Evolutionary conservation across 108 stramenopile species (phyloP).

Genomic region (Schizochytrium sp.): DNA sequence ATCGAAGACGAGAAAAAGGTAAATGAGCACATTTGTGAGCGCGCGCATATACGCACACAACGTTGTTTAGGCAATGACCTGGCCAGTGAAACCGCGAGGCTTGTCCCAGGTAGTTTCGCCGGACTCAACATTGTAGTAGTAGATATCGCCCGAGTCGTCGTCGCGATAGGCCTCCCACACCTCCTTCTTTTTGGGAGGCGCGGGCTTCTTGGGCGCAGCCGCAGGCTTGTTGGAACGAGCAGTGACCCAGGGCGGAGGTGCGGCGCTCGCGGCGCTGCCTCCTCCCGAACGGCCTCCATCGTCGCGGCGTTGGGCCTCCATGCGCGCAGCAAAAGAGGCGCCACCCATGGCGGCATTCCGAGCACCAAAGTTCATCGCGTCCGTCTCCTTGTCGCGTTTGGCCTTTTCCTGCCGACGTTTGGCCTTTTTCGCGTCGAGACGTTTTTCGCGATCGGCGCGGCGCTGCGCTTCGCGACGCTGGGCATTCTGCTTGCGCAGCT

Average conservation of each 20-base stretch:
- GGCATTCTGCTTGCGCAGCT: neutral
- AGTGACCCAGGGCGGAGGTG: constrained; percentile 5
- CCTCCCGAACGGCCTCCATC: neutral
- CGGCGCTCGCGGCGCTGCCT: neutral
- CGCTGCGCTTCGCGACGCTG: neutral
- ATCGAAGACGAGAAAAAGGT: too few species aligned
- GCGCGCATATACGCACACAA: neutral
- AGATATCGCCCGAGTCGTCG: neutral
- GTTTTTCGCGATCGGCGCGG: neutral
- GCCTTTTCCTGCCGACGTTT: neutral
- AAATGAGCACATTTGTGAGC: neutral
- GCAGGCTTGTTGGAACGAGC: neutral
- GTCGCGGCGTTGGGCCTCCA: neutral
- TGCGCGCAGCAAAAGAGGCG: neutral
- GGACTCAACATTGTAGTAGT: constrained; percentile 16
- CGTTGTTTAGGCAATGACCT: neutral
- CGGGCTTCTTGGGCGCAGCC: neutral
- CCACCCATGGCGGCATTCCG: neutral
- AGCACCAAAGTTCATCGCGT: neutral
- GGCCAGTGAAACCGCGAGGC: neutral
- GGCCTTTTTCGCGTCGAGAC: constrained; percentile 8
- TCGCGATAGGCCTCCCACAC: neutral
- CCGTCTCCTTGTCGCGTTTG: neutral
- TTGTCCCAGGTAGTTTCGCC: constrained; percentile 22
- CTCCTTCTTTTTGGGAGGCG: neutral